Evolutionary conservation across 192 early-diverging fungal species (phyloP).

Genomic region (Chytriomyces sp.): DNA sequence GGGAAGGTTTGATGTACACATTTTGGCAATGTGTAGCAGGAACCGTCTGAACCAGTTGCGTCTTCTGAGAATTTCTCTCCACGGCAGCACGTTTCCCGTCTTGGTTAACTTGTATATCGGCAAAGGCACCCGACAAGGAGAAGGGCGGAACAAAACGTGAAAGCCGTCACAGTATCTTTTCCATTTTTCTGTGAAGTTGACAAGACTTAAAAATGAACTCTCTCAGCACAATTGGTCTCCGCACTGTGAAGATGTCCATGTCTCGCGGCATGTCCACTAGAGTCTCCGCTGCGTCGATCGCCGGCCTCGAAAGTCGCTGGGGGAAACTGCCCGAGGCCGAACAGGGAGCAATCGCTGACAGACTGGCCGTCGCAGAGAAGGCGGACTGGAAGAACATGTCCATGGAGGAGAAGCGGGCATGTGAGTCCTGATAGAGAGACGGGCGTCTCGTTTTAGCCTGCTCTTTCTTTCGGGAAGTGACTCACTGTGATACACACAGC

Average conservation of each 20-base stretch:
- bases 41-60: too few species aligned
- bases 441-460: not conserved
- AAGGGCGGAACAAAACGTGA: too few species aligned
- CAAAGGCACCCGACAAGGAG: too few species aligned
- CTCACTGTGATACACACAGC: constrained; percentile 47
- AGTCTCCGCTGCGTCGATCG: constrained; percentile 30
- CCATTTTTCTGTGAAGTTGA: too few species aligned
- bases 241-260: not conserved
- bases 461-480: not conserved
- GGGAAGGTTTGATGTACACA: too few species aligned
- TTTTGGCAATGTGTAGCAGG: too few species aligned
- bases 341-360: constrained; percentile 80
- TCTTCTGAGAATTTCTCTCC: too few species aligned
- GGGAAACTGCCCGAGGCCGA: constrained; percentile 75
- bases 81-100: too few species aligned
- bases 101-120: too few species aligned
- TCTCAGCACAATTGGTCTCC: constrained; percentile 13
- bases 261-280: not conserved
- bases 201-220: too few species aligned
- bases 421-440: constrained; percentile 46
- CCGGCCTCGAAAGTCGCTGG: constrained; percentile 59
- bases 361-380: constrained; percentile 85
- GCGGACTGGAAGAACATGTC: constrained; percentile 94
- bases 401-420: constrained; percentile 93
- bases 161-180: too few species aligned